Percentiles rank a stretch among this genome's conserved stretches.
Conservation (phyloP, 2,329 filamentous ascomycete species). For the Microsporum canis region DNA sequence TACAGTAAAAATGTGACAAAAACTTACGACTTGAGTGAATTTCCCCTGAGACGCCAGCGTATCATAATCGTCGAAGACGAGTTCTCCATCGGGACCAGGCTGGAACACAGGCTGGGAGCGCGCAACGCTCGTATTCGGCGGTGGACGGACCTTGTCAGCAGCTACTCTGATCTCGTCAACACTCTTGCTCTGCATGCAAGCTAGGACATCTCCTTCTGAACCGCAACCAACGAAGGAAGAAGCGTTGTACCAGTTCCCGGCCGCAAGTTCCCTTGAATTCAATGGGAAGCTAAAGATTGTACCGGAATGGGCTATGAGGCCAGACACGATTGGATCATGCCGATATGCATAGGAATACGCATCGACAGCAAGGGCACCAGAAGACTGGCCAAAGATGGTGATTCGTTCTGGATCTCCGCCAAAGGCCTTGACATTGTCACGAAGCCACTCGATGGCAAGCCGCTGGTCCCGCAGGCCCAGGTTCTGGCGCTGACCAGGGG, state of each 20-base stretch:
- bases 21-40: constrained; percentile 29
- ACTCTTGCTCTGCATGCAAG: constrained; percentile 30
- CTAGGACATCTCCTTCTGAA: constrained; percentile 20
- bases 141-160: constrained; percentile 23
- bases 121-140: constrained; percentile 24
- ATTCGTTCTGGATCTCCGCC: constrained; percentile 23
- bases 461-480: constrained; percentile 30
- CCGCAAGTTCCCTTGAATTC: constrained; percentile 26
- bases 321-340: constrained; percentile 28
- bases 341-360: constrained; percentile 17
- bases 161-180: constrained; percentile 31
- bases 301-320: constrained; percentile 30
- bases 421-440: constrained; percentile 22
- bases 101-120: constrained; percentile 29
- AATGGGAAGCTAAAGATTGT: constrained; percentile 36
- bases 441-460: constrained; percentile 18
- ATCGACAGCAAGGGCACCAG: constrained; percentile 42
- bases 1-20: not conserved
- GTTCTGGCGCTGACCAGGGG: constrained; percentile 25
- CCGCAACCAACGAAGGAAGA: constrained; percentile 32
- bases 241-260: constrained; percentile 36
- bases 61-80: constrained; percentile 35
- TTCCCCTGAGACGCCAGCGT: constrained; percentile 23
- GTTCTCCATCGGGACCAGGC: constrained; percentile 32
- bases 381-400: constrained; percentile 28